Evolutionary conservation across 805 yeast species (phyloP), one percentile per base, ranked within the genome.

Genomic region (Tetrapisispora arboricola): DNA sequence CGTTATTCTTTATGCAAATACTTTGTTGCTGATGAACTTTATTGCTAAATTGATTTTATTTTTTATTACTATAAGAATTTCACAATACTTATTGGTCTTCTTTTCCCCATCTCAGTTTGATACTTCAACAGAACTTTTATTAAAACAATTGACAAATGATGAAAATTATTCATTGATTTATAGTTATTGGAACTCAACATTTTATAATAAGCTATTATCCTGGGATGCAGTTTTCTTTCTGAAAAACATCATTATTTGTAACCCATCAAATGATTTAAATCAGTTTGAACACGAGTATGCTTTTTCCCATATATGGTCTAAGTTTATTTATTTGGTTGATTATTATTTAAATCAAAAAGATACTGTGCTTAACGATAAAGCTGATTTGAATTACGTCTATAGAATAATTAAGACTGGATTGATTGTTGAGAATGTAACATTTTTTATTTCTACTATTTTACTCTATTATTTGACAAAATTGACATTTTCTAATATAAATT

Each of bases 241-340:
- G 13, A 75, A 78, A 34, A 48, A 46, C 7, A 57, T 79, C 13
- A 22, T 32, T 15, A 6, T 3, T 9, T 9, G 22, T 21, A 32
- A 22, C 41, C 75, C 83, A 17, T 21, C 40, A 26, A 55, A 71
- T 13, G 76, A 71, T 0, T 58, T 63, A 13, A 62, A 68, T 2
- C 57, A 63, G n/a, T 88, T 69, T 60, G 97, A 90, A 60, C 95
- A 90, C 58, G 94, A 87, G 61, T 83, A 76, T 70, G 96, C 94
- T 4, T 90, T 85, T 57, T 78, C 94, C 21, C 83, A 83, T 10
- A 54, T 76, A 2, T 90, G 95, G 94, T 71, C 80, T 66, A 54
- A 73, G 19, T 35, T 78, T 3, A 60, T 81, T 3, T 32, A 22
- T 21, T 22, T 15, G 3, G 16, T 32, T 13, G 34, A 32, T 20